A percentile compares a stretch with the other conserved stretches of the same genome.
Conservation (phyloP, 805 yeast species). For the Spathaspora arborariae region DNA sequence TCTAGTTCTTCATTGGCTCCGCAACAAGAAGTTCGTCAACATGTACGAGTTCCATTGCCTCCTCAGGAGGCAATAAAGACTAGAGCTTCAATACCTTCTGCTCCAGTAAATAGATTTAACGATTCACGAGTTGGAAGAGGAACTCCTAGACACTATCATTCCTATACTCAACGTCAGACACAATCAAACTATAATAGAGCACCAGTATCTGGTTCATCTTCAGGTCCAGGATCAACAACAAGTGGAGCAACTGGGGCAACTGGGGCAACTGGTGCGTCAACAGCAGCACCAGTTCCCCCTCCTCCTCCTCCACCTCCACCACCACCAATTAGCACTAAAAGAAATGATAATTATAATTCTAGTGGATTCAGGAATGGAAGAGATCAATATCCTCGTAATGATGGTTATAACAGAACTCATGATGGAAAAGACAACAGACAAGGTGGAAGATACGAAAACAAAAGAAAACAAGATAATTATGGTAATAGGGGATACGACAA, state of each 20-base stretch:
- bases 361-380: slow-evolving; percentile 1
- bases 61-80: slow-evolving; percentile 6
- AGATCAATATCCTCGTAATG: background rate
- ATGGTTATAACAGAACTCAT: slow-evolving; percentile 5
- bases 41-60: slow-evolving; percentile 10
- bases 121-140: background rate
- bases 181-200: slow-evolving; percentile 5
- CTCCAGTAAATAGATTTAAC: background rate
- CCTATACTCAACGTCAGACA: background rate
- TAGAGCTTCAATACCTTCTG: background rate
- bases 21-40: slow-evolving; percentile 3
- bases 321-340: slow-evolving; percentile 9
- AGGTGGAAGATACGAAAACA: slow-evolving; percentile 15
- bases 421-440: slow-evolving; percentile 7
- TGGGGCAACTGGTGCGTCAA: slow-evolving; percentile 10
- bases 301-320: slow-evolving; percentile 8
- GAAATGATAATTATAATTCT: slow-evolving; percentile 4
- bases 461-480: slow-evolving; percentile 22
- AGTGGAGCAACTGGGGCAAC: background rate
- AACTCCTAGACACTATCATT: background rate
- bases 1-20: slow-evolving; percentile 11
- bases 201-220: slow-evolving; percentile 1
- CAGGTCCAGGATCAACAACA: slow-evolving; percentile 1
- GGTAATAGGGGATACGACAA: slow-evolving; percentile 25
- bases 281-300: slow-evolving; percentile 10